Base-by-base conservation (phyloP, 208 protist species). In the Zelonia costaricensis region DNA sequence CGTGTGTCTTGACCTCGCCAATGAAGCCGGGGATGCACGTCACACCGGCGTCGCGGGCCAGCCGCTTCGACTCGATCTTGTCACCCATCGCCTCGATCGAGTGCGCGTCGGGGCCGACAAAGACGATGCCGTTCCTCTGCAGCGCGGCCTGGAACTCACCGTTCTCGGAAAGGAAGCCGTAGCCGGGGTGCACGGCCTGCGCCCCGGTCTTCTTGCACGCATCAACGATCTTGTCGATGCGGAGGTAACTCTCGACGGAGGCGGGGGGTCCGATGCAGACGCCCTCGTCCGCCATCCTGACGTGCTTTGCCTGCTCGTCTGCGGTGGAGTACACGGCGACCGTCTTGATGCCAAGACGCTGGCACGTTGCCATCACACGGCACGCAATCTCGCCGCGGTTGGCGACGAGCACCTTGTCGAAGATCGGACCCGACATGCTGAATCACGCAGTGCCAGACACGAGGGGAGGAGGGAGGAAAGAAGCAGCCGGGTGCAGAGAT, bases 351-450 rank as follows among this genome's bases (percentile, higher is more conserved):
- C 96, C 97, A 30, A 99, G 65, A 52, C 78, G 72, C 33, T 80
- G 64, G 35, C 96, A 98, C 9, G 97, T 98, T 22, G 63, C 60
- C 54, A 98, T 95, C 9, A 99, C 83, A 56, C 98, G 82, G 71
- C 97, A 98, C 1, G 98, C 98, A 70, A 99, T 99, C 73, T 99
- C 98, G 23, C 98, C 98, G 47, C 97, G 84, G 69, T 99, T 99
- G 44, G 98, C 98, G 38, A 99, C 91, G 20, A 99, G 76, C 5
- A 99, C 83, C 77, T 98, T 98, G 38, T 97, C 84, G 49, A 98
- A 78, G 52, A 82, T 71, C 0, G 62, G 45, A 16, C 53, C 52
- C n/a, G 53, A 39, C 57, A 65, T 73, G 22, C 9, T 27, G 30
- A 46, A 4, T 44, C 30, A 20, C 8, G 15, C 20, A 38, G 13